Percentiles rank a stretch among this genome's conserved stretches.
Conservation (phyloP, 75 land plant species). For the Cunninghamia lanceolata region DNA sequence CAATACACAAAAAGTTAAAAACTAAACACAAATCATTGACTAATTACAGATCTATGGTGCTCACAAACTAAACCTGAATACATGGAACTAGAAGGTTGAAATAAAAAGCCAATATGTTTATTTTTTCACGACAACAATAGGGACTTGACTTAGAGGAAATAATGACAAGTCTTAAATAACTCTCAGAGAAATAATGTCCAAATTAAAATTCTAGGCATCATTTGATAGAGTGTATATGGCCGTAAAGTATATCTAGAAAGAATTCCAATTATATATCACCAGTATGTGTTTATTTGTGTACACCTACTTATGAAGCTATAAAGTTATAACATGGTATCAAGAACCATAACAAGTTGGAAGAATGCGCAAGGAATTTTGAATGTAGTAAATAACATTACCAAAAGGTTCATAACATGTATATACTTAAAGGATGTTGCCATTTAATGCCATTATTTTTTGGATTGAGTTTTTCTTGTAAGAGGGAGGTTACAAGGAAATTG, state of each 20-base stretch:
- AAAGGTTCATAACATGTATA: neutral
- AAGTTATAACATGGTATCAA: neutral
- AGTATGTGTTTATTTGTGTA: too few relatives aligned
- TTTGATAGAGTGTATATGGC: neutral
- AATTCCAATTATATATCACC: neutral
- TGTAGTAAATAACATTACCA: neutral
- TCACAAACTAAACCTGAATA: too few relatives aligned
- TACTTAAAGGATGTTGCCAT: neutral
- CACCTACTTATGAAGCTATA: neutral
- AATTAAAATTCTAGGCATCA: neutral
- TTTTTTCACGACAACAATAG: too few relatives aligned
- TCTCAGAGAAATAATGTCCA: too few relatives aligned
- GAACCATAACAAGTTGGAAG: neutral
- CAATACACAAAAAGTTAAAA: too few relatives aligned
- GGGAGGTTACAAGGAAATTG: neutral
- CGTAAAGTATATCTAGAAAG: neutral
- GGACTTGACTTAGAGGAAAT: too few relatives aligned
- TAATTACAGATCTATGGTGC: too few relatives aligned
- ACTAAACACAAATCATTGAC: too few relatives aligned
- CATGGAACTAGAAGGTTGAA: too few relatives aligned
- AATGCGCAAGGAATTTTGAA: neutral
- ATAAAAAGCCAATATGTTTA: too few relatives aligned
- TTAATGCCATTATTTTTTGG: neutral
- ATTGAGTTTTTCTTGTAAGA: neutral
- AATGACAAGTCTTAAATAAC: too few relatives aligned